Percentiles rank a stretch among this genome's conserved stretches.
Conservation (phyloP, 2,329 filamentous ascomycete genomes). For the Penicillium sp. region DNA sequence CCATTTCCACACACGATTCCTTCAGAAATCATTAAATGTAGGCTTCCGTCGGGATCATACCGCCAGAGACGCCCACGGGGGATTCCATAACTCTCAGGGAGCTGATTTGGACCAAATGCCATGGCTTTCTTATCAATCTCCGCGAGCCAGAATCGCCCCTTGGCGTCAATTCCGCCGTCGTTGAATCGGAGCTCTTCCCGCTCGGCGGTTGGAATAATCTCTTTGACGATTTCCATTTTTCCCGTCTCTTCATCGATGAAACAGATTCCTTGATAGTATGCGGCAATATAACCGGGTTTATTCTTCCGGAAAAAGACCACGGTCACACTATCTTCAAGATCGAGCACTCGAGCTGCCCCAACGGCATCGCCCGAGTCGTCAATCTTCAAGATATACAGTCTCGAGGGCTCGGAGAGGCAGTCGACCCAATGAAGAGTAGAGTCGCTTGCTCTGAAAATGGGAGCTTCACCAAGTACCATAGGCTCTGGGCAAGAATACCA, state of each 20-base stretch:
- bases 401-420: slow-evolving; percentile 29
- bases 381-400: slow-evolving; percentile 36
- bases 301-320: slow-evolving; percentile 35
- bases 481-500: slow-evolving; percentile 8
- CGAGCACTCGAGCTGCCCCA: slow-evolving; percentile 26
- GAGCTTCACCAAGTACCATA: slow-evolving; percentile 31
- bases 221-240: slow-evolving; percentile 35
- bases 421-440: slow-evolving; percentile 34
- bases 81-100: slow-evolving; percentile 16
- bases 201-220: slow-evolving; percentile 34
- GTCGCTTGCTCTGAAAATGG: slow-evolving; percentile 32
- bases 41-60: slow-evolving; percentile 23
- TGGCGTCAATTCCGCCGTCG: slow-evolving; percentile 37
- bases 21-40: slow-evolving; percentile 28
- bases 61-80: slow-evolving; percentile 24
- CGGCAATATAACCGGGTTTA: slow-evolving; percentile 37
- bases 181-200: slow-evolving; percentile 35
- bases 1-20: slow-evolving; percentile 41
- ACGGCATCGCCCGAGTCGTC: slow-evolving; percentile 28
- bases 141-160: slow-evolving; percentile 31
- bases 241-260: slow-evolving; percentile 40
- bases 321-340: slow-evolving; percentile 37
- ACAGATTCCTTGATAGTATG: slow-evolving; percentile 39
- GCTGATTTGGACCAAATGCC: slow-evolving; percentile 31
- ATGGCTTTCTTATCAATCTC: slow-evolving; percentile 40